Conservation (phyloP, 2,329 filamentous ascomycete genomes). For the Fusarium subtropicale region DNA sequence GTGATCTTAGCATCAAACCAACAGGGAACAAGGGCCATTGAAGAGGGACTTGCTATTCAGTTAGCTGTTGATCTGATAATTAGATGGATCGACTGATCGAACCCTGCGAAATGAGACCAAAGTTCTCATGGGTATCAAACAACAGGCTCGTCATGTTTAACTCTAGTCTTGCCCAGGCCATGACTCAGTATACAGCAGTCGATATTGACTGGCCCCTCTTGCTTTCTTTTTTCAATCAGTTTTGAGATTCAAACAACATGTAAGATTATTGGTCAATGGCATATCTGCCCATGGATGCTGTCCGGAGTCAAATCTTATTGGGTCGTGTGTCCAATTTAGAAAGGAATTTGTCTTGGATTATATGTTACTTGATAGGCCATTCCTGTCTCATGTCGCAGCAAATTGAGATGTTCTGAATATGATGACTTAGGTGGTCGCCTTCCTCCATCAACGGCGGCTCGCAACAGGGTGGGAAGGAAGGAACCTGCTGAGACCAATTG, state of each 20-base stretch:
- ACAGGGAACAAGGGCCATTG: slow-evolving; percentile 41
- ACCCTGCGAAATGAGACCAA: neutral
- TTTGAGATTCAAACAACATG: slow-evolving; percentile 10
- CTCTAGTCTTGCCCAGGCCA: neutral
- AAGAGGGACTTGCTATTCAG: slow-evolving; percentile 12
- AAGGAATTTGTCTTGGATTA: slow-evolving; percentile 18
- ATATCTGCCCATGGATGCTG: slow-evolving; percentile 3
- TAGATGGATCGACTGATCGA: neutral
- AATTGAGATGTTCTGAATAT: neutral
- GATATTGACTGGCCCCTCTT: neutral
- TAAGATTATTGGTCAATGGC: slow-evolving; percentile 31
- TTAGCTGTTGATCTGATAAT: slow-evolving; percentile 10
- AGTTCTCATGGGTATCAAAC: neutral
- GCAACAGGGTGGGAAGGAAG: neutral
- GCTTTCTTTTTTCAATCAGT: neutral
- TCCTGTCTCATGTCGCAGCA: neutral
- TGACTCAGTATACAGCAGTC: neutral
- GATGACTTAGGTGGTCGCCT: neutral
- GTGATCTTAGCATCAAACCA: slow-evolving; percentile 37
- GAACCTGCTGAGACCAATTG: neutral
- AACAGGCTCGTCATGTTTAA: neutral
- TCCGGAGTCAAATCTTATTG: slow-evolving; percentile 6
- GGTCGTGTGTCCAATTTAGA: neutral
- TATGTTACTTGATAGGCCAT: neutral
- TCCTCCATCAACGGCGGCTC: neutral